These are phyloP conservation scores for Candida sanyaensis DNA, from an alignment of 1,139 yeast species.

Conservation along the genomic window DNA sequence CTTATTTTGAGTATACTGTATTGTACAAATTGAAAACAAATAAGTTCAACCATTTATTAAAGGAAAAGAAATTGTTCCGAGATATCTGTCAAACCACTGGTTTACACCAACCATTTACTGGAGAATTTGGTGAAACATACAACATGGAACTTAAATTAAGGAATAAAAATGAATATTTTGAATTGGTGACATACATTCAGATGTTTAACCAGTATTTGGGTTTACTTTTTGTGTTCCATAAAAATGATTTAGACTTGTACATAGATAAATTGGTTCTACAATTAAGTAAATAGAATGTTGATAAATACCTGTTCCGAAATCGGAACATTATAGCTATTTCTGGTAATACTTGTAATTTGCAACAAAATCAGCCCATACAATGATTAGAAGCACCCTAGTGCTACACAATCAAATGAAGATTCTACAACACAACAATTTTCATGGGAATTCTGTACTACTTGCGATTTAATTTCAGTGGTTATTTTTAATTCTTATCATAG, in stretches of 20 bases:
- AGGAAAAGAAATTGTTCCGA: constrained; percentile 21
- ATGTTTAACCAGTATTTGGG: constrained; percentile 26
- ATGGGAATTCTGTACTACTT: no score
- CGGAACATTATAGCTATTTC: not conserved
- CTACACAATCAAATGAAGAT: no score
- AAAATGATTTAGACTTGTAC: constrained; percentile 10
- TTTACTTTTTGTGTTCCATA: constrained; percentile 15
- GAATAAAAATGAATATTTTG: constrained; percentile 17
- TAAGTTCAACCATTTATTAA: constrained; percentile 9
- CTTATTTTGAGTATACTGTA: constrained; percentile 9
- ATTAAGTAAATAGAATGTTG: not conserved
- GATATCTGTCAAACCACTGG: constrained; percentile 14
- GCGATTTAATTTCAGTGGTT: no score
- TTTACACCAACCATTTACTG: constrained; percentile 5
- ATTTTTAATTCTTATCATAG: not conserved
- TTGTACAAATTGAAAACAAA: not conserved
- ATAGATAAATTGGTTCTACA: not conserved
- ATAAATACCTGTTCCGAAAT: no score
- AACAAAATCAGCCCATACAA: no score
- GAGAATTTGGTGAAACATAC: constrained; percentile 15
- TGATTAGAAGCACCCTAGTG: no score
- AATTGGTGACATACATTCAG: constrained; percentile 14
- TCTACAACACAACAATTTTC: no score
- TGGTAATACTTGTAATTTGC: not conserved
- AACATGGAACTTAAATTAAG: constrained; percentile 8